Conservation (phyloP, 2,329 filamentous ascomycete genomes). For the Aureobasidium mangrovei region DNA sequence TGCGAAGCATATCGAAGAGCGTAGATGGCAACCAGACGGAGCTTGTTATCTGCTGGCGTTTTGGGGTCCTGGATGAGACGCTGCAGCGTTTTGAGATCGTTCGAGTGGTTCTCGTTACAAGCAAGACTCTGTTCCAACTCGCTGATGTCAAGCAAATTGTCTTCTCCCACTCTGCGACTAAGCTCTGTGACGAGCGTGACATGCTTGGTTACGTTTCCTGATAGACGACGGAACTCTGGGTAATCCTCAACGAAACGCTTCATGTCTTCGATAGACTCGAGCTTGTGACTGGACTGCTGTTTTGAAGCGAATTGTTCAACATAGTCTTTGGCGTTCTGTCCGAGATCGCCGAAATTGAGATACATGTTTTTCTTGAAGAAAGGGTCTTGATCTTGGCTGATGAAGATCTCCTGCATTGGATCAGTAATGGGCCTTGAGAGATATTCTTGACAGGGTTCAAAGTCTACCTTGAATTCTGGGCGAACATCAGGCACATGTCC, state of each 20-base stretch:
- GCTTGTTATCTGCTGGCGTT: slow-evolving; percentile 73
- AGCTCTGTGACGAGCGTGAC: slow-evolving; percentile 92
- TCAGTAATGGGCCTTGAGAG: background rate
- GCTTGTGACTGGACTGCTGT: slow-evolving; percentile 91
- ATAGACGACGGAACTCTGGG: slow-evolving; percentile 92
- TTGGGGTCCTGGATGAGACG: slow-evolving; percentile 70
- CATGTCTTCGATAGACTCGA: slow-evolving; percentile 97
- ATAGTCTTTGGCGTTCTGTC: slow-evolving; percentile 96
- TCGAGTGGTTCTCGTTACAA: slow-evolving; percentile 89
- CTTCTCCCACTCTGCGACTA: slow-evolving; percentile 74
- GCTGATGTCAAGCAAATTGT: slow-evolving; percentile 88
- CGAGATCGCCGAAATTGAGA: slow-evolving; percentile 90
- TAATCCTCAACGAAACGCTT: slow-evolving; percentile 99
- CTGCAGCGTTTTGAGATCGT: slow-evolving; percentile 89
- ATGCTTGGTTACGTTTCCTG: slow-evolving; percentile 96
- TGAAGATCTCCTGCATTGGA: slow-evolving; percentile 64
- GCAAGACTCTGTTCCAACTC: slow-evolving; percentile 94
- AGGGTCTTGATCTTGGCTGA: slow-evolving; percentile 93
- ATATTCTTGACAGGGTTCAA: background rate
- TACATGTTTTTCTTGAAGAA: slow-evolving; percentile 99
- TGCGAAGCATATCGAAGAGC: slow-evolving; percentile 85
- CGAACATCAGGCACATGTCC: slow-evolving; percentile 74
- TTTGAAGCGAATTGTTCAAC: slow-evolving; percentile 97
- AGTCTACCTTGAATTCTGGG: slow-evolving; percentile 61
- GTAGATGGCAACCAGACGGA: slow-evolving; percentile 88